Evolutionary conservation across 495 filamentous ascomycete species (phyloP), one percentile per base, ranked within the genome.

Genomic region (Penicillium arizonense): DNA sequence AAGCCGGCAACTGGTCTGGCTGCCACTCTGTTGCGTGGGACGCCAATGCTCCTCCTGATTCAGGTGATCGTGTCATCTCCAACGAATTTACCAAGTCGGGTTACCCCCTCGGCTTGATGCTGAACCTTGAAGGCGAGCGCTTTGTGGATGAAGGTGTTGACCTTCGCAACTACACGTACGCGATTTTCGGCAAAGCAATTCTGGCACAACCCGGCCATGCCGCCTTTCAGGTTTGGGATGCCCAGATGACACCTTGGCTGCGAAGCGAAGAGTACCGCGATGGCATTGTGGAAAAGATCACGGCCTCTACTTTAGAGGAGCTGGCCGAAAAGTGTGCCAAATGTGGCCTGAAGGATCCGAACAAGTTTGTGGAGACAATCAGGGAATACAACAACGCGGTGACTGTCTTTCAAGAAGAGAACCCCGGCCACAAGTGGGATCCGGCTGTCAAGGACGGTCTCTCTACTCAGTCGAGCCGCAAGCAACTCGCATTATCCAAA

Each of bases 1-100:
- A 61, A 5, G 73, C 67, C 2, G 84, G 84, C 1, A 77, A 86
- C 44, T 87, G 78, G 72, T 79, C 76, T 4, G 82, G 83, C 1
- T 86, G 83, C 41, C 84, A 87, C 56, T 76, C 74, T 5, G 77
- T 80, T 0, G 77, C 76, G n/a, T 86, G 84, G 84, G 84, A 87
- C 52, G 82, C 81, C 1, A 77, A 82, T 58, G 72, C 82, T 0
- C 70, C 76, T 1, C 53, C 68, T 0, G 57, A 81, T 34, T 62
- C 67, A 0, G 83, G 84, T 1, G 74, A 85, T 42, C 72, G 78
- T 5, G 68, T 59, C 12, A 50, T 80, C 6, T 80, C 82, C 38
- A 87, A 87, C 48, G 74, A 84, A 62, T 87, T 77, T 59, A 87
- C 84, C 5, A 87, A 86, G 53, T 81, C 76, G 13, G 84, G 84